Conservation (phyloP, 257 asterid species). For the Thymus mandschuricus region DNA sequence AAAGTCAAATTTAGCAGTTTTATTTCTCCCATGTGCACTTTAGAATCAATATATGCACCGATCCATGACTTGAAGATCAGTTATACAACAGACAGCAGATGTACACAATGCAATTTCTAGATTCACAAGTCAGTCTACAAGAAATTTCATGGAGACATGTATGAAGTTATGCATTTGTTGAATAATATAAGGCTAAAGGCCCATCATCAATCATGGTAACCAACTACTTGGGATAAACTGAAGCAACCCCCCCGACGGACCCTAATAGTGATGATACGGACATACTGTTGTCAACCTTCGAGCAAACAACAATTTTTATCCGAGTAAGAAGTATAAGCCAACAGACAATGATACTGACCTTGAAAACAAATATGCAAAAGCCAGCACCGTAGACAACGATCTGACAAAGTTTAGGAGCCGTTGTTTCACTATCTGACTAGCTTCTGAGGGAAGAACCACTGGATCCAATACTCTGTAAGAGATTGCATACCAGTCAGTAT, state of each 20-base stretch:
- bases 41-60: background rate
- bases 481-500: conserved; percentile 34
- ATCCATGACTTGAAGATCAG: background rate
- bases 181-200: conserved; percentile 10
- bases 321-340: conserved; percentile 7
- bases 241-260: conserved; percentile 22
- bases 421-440: conserved; percentile 74
- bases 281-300: conserved; percentile 9
- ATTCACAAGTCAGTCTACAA: background rate
- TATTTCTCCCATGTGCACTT: background rate
- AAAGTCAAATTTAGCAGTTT: conserved; percentile 3
- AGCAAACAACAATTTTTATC: conserved; percentile 14
- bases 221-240: conserved; percentile 1
- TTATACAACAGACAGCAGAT: background rate
- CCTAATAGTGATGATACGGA: background rate
- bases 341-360: conserved; percentile 51
- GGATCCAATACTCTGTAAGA: conserved; percentile 84
- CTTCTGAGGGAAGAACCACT: conserved; percentile 69
- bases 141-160: background rate
- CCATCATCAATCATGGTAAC: background rate
- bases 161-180: background rate
- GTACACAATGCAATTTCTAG: conserved; percentile 7
- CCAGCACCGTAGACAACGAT: conserved; percentile 86
- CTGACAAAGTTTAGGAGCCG: conserved; percentile 81
- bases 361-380: conserved; percentile 83